Evolutionary conservation across 768 basidiomycete species (phyloP), one percentile per base, ranked within the genome.

Genomic region (Kwoniella sp.): DNA sequence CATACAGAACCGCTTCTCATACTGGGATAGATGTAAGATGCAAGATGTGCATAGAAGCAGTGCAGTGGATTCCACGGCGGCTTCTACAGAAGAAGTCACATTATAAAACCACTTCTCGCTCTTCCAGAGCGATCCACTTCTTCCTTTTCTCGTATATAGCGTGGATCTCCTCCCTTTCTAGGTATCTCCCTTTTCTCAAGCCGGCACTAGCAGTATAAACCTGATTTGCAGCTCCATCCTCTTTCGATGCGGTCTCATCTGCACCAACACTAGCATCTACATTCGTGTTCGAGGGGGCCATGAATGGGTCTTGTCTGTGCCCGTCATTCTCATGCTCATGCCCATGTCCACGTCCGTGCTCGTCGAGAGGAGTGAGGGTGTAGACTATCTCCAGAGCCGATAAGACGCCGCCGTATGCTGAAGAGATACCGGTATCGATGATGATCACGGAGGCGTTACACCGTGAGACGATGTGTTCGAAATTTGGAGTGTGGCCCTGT

Each of bases 371-470:
- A 9, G 86, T 86, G 26, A 96, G 85, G 1, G 87, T 89, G 82
- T 97, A 95, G 37, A 89, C 85, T 61, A 97, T 88, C 15, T 90
- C 91, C 12, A 97, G 82, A 2, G 93, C 92, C 1, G 93, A 94
- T 4, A 96, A 83, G 0, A 86, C 88, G 13, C 95, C 95, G n/a
- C 92, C 93, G 73, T 96, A 97, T 1, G 94, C 94, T 77, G 90
- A 91, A 4, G 92, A 93, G 55, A 95, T 94, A 88, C 91, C 93
- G 0, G 95, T 98, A 76, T 99, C 95, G 56, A 99, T 97, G 66
- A 98, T 90, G 71, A 98, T 89, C 50, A 97, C 87, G 73, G 90
- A 93, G n/a, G 92, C 93, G 41, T 87, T 84, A 76, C 96, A 99
- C 63, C 93, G 84, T 4, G 90, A 86, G 2, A 90, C 87, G 54